A percentile compares a stretch with the other conserved stretches of the same genome.
Conservation (phyloP, 2,329 filamentous ascomycete genomes). For the Teratosphaeria pseudoeucalypti region DNA sequence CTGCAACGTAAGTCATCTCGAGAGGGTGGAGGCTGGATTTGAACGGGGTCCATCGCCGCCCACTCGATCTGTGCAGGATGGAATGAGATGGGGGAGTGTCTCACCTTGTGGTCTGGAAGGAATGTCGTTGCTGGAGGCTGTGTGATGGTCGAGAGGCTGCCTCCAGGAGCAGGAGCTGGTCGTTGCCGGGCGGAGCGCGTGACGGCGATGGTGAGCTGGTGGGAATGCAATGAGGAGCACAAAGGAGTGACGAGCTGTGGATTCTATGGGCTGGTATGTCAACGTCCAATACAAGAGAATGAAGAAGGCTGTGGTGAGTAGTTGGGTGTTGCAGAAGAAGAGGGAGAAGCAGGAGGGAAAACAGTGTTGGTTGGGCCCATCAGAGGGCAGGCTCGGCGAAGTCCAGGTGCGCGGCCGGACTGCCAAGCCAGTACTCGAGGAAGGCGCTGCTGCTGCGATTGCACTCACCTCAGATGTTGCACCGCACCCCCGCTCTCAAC, state of each 20-base stretch:
- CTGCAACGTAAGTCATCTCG: not conserved
- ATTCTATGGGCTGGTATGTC: slow-evolving; percentile 25
- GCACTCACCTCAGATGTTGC: slow-evolving; percentile 1
- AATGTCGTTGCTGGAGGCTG: not conserved
- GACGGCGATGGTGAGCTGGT: slow-evolving; percentile 4
- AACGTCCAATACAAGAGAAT: slow-evolving; percentile 28
- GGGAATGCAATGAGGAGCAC: slow-evolving; percentile 17
- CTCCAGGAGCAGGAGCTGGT: not conserved
- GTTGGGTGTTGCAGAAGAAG: slow-evolving; percentile 8
- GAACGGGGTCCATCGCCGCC: not conserved
- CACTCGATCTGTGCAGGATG: not conserved
- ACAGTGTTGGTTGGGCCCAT: not conserved
- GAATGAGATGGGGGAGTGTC: not conserved
- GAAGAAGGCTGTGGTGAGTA: slow-evolving; percentile 24
- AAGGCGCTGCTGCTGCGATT: slow-evolving; percentile 1
- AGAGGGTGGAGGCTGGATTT: not conserved
- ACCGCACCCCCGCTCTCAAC: not conserved
- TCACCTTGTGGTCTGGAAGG: not conserved
- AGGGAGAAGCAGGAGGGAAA: slow-evolving; percentile 10
- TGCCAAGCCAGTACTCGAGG: slow-evolving; percentile 4
- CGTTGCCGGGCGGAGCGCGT: not conserved
- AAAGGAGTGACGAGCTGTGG: slow-evolving; percentile 24
- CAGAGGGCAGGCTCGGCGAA: not conserved
- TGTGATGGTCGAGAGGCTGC: not conserved
- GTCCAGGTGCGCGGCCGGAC: not conserved